Percentiles rank a stretch among this genome's conserved stretches.
Evolutionary conservation across 768 basidiomycete species (phyloP).

Genomic region (Russula olivacea): DNA sequence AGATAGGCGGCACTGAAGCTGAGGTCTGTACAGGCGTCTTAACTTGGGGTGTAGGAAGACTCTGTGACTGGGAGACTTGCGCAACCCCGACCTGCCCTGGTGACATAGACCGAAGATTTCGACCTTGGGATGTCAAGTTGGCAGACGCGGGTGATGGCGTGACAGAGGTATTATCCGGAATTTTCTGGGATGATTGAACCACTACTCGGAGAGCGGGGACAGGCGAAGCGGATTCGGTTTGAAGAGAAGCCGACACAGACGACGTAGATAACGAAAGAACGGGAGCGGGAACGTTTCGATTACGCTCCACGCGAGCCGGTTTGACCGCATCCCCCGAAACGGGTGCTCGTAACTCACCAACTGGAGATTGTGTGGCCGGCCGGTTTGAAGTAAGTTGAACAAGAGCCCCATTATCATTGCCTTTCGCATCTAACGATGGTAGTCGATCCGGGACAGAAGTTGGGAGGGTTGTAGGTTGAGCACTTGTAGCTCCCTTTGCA

Average conservation of each 20-base stretch:
- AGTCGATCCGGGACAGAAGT: background rate
- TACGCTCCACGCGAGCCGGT: background rate
- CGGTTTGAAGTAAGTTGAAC: background rate
- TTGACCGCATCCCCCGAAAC: background rate
- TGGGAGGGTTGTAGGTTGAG: background rate
- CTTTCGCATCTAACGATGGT: background rate
- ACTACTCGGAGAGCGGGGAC: background rate
- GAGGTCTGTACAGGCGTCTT: background rate
- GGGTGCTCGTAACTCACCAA: background rate
- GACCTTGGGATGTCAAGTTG: background rate
- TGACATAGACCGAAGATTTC: background rate
- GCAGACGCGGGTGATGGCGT: background rate
- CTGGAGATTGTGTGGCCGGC: background rate
- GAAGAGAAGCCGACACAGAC: background rate
- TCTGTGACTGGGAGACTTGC: conserved; percentile 1
- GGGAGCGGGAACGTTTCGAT: background rate
- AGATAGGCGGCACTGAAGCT: background rate
- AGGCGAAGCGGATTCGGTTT: background rate
- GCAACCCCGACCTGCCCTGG: background rate
- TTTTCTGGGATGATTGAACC: background rate
- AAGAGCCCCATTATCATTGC: background rate
- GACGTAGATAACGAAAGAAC: background rate
- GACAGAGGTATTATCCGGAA: background rate
- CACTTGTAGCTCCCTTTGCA: background rate
- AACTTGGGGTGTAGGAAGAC: background rate